Base-by-base conservation (phyloP, 176 grass and related monocot genomes). In the Metroxylon sagu region DNA sequence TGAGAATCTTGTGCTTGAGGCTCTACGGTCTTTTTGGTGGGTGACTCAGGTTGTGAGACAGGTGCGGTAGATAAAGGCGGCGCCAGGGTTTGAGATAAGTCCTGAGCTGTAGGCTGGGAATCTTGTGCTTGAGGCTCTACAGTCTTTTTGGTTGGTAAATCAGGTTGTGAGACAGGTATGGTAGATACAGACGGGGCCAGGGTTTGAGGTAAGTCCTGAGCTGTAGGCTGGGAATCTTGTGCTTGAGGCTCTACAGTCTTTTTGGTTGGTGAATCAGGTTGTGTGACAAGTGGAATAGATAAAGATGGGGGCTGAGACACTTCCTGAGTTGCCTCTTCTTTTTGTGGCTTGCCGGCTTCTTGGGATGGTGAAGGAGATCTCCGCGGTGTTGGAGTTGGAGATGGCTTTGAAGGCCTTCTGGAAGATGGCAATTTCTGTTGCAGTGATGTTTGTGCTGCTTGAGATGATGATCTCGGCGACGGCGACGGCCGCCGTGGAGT, bases 281-380 rank as follows among this genome's bases (percentile, higher is more conserved):
- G 21, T 23, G 21, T 0, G 21, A 23, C 21, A 23, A 23, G 21
- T 23, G 21, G 21, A 23, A 23, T 23, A 23, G 21, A 23, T 23
- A 23, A 23, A 23, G 52, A 54, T 17, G 16, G 53, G 53, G 53
- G 53, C 18, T 56, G 51, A 26, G 54, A 52, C 3, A 17, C 52
- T 49, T 67, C 66, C 66, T 76, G 29, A n/a, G 57, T 76, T 8
- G 12, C 73, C 25, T 57, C 50, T 16, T 18, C 14, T 26, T 58
- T 18, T 15, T 6, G 12, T 14, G 1, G 55, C 25, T 27, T 8
- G 4, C 5, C 15, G 7, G 55, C 5, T 26, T 23, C 18, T 57
- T 18, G 23, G 25, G 23, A 8, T 14, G 55, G 21, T 18, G 55
- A 57, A 25, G 55, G 55, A 25, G 21, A 8, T 27, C 23, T 25